phyloP scores from a whole-genome alignment of 805 yeast genomes.

The Jamesozyma lodderae region DNA sequence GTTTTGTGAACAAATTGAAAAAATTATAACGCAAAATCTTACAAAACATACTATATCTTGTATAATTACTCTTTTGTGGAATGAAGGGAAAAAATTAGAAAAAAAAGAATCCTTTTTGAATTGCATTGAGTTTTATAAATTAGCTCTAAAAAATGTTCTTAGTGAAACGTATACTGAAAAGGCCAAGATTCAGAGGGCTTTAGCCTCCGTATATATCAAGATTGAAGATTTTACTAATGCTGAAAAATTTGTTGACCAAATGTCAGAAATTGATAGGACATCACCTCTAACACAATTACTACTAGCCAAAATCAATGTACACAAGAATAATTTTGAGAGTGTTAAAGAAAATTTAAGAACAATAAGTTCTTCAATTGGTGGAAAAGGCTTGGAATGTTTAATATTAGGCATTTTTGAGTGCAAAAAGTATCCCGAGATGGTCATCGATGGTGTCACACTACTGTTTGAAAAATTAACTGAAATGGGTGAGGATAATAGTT shows the following conservation, averaged over 20 bases:
- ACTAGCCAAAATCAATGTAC: constrained; percentile 20
- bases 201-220: constrained; percentile 25
- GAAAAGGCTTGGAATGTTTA: constrained; percentile 28
- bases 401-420: constrained; percentile 29
- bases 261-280: constrained; percentile 18
- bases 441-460: constrained; percentile 19
- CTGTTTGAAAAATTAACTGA: constrained; percentile 22
- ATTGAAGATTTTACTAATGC: constrained; percentile 17
- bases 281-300: constrained; percentile 30
- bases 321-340: constrained; percentile 9
- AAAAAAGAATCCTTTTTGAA: constrained; percentile 18
- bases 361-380: constrained; percentile 30
- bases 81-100: constrained; percentile 28
- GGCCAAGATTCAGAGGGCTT: constrained; percentile 33
- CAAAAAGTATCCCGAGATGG: constrained; percentile 18
- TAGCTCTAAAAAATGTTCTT: constrained; percentile 21
- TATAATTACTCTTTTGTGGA: constrained; percentile 34
- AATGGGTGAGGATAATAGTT: background rate
- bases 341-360: constrained; percentile 26
- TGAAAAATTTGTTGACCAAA: constrained; percentile 13
- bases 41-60: constrained; percentile 28
- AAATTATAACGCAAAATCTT: constrained; percentile 18
- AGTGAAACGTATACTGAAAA: constrained; percentile 24
- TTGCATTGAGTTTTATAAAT: constrained; percentile 22
- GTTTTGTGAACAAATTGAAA: constrained; percentile 25